These are phyloP conservation scores for Lactarius deliciosus DNA, from an alignment of 768 basidiomycete species.

Conservation along the genomic window DNA sequence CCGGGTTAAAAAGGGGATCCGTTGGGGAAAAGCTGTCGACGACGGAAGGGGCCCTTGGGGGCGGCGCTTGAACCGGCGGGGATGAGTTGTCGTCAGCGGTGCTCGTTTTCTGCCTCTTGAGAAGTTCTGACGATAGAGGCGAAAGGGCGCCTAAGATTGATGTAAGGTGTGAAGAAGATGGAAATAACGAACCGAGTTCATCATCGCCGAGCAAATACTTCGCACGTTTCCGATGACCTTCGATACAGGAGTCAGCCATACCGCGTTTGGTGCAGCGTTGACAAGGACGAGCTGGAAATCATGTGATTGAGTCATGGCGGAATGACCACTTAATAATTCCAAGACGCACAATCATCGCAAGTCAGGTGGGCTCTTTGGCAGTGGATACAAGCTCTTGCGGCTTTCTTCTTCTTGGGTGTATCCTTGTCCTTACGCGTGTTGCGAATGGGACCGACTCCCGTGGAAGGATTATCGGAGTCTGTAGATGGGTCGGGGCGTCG, in stretches of 20 bases:
- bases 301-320: constrained; percentile 21
- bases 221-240: constrained; percentile 96
- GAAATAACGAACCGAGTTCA: constrained; percentile 68
- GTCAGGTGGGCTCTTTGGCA: constrained; percentile 98
- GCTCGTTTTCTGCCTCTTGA: constrained; percentile 24
- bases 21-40: constrained; percentile 42
- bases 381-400: constrained; percentile 88
- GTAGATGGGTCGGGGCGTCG: constrained; percentile 56
- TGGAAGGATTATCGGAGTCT: constrained; percentile 55
- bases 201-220: constrained; percentile 95
- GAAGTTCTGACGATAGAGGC: constrained; percentile 13
- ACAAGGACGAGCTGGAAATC: constrained; percentile 81
- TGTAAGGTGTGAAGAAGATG: constrained; percentile 29
- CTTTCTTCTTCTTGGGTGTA: constrained; percentile 92
- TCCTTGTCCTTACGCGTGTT: constrained; percentile 56
- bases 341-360: constrained; percentile 90
- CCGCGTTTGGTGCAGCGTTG: constrained; percentile 94
- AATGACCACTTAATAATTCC: constrained; percentile 9
- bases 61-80: constrained; percentile 17
- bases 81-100: neutral
- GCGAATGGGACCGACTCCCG: constrained; percentile 46
- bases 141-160: neutral
- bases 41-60: constrained; percentile 15
- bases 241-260: constrained; percentile 82
- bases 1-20: constrained; percentile 59